phyloP scores from a whole-genome alignment of 2,329 filamentous ascomycete genomes.

The Penicillium freii region DNA sequence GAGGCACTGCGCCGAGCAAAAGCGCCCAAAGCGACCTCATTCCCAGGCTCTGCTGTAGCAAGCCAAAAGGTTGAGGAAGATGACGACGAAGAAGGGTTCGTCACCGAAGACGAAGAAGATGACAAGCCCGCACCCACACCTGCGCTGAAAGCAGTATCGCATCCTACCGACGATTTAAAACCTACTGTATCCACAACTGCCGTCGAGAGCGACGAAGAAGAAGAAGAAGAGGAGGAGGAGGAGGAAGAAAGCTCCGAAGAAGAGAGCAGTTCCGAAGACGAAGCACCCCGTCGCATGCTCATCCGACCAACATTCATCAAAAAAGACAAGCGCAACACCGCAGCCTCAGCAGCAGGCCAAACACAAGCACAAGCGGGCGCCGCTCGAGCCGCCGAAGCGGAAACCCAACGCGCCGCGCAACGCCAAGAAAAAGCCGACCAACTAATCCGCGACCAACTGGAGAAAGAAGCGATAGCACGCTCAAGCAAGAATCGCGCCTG shows the following conservation, averaged over 20 bases:
- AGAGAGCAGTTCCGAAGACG: slow-evolving; percentile 56
- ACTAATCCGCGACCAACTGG: slow-evolving; percentile 83
- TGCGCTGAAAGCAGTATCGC: slow-evolving; percentile 16
- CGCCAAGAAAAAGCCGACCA: slow-evolving; percentile 71
- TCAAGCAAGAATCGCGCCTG: slow-evolving; percentile 78
- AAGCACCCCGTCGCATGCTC: slow-evolving; percentile 55
- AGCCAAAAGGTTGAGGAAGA: slow-evolving; percentile 37
- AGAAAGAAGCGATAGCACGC: slow-evolving; percentile 72
- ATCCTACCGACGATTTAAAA: slow-evolving; percentile 13
- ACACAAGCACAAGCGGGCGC: slow-evolving; percentile 21
- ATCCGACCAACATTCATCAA: slow-evolving; percentile 67
- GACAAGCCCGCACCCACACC: slow-evolving; percentile 21
- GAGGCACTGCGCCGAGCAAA: slow-evolving; percentile 40
- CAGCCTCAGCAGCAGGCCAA: slow-evolving; percentile 23
- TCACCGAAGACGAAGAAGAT: slow-evolving; percentile 54
- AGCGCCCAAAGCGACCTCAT: slow-evolving; percentile 44
- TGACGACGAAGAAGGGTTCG: slow-evolving; percentile 58
- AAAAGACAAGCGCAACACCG: slow-evolving; percentile 54
- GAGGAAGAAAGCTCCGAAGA: slow-evolving; percentile 54
- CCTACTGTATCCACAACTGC: slow-evolving; percentile 20
- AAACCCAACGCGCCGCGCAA: slow-evolving; percentile 46
- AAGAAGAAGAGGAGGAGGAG: slow-evolving; percentile 57
- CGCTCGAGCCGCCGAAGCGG: slow-evolving; percentile 44
- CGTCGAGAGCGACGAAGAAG: slow-evolving; percentile 41
- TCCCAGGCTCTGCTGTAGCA: slow-evolving; percentile 31